Evolutionary conservation across 495 filamentous ascomycete species (phyloP), one percentile per base, ranked within the genome.

Genomic region (Xylaria scruposa): DNA sequence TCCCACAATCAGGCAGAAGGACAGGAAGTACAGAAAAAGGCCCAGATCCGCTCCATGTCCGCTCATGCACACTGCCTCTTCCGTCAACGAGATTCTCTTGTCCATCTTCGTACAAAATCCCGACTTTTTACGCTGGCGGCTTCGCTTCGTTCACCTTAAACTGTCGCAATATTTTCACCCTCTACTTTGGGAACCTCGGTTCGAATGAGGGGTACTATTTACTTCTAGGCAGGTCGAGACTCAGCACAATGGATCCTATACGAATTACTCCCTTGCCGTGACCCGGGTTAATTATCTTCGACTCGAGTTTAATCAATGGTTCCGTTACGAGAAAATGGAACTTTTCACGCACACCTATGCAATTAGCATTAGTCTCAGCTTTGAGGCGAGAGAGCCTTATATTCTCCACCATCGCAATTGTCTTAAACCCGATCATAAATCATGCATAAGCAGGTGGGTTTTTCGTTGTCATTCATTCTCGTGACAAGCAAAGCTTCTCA

Each of bases 1-100:
- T 67, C 63, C 65, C 65, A 67, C 65, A 67, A 40, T 42, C 44
- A 56, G 44, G 65, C 65, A 51, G 26, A 26, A 21, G 17, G 29
- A 33, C 40, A 51, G 29, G 40, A 29, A 42, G 24, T 26, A 67
- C 46, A 42, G 47, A 56, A 40, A 54, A 54, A 56, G 49, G 49
- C 29, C 49, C 47, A 29, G 26, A n/a, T 29, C 47, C 65, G 65
- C 65, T 67, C 49, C 65, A 56, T 49, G 49, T 67, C 65, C 65
- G 65, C 65, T 49, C 21, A 67, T 67, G 65, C 65, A 67, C 65
- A 67, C 65, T 67, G 65, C 65, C 65, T 67, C 47, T 67, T 67
- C 65, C 31, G 49, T 67, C 49, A 15, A 12, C 64, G 40, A 42
- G 49, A 26, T 44, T 51, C 64, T 67, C 47, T 9, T 19, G 65